phyloP scores from a whole-genome alignment of 257 asterid species.

The Jacaranda mimosifolia region DNA sequence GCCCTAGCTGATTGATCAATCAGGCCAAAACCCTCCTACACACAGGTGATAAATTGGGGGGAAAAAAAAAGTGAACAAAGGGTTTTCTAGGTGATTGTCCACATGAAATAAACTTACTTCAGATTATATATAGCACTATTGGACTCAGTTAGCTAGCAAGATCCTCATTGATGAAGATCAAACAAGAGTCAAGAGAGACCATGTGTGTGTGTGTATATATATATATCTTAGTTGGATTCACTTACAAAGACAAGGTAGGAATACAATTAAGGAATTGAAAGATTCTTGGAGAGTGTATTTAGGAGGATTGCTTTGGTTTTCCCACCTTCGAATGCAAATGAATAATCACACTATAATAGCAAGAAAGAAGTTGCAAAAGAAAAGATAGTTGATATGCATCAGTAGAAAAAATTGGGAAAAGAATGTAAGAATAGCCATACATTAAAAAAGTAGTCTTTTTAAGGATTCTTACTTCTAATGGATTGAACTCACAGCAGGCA shows the following conservation, averaged over 20 bases:
- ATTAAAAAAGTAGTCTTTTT: neutral
- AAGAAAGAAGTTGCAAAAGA: neutral
- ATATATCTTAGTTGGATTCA: no score
- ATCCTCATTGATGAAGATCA: no score
- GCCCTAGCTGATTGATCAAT: neutral
- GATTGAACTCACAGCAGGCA: conserved; percentile 12
- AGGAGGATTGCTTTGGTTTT: no score
- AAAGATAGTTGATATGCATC: neutral
- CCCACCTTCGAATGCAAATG: neutral
- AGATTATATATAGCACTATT: no score
- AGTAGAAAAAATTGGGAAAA: neutral
- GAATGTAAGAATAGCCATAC: conserved; percentile 19
- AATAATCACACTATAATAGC: neutral
- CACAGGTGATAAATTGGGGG: no score
- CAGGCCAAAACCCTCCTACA: neutral
- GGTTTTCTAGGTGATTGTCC: neutral
- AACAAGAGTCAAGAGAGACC: no score
- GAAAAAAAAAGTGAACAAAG: neutral
- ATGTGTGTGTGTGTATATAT: no score
- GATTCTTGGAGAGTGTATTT: no score
- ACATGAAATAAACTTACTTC: neutral
- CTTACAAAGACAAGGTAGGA: neutral
- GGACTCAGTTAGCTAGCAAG: no score
- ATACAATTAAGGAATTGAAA: no score
- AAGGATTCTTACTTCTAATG: neutral